These are phyloP conservation scores for Aspergillus jensenii DNA, from an alignment of 2,329 filamentous ascomycete genomes.

Conservation along the genomic window DNA sequence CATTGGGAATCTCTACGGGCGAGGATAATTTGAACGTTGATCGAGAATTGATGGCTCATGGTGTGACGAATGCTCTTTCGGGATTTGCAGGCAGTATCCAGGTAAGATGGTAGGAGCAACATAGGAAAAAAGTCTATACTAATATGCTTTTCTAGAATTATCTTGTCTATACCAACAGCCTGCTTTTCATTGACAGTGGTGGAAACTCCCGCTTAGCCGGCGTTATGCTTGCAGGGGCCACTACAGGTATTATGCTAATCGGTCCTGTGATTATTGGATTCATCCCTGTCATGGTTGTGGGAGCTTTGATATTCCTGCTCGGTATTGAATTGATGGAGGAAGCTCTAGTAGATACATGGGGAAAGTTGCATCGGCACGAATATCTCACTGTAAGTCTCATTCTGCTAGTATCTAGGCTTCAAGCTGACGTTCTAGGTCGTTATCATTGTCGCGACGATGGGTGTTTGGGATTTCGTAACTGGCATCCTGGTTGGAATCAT, in stretches of 20 bases:
- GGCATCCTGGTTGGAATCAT: conserved; percentile 91
- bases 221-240: conserved; percentile 76
- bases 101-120: conserved; percentile 30
- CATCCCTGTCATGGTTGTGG: conserved; percentile 96
- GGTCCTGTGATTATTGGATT: conserved; percentile 88
- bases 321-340: conserved; percentile 90
- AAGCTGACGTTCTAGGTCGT: conserved; percentile 56
- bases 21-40: conserved; percentile 93
- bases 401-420: not conserved
- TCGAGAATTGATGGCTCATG: conserved; percentile 86
- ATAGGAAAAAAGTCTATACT: conserved; percentile 16
- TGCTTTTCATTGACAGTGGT: conserved; percentile 93
- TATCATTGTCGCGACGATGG: conserved; percentile 92
- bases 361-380: conserved; percentile 81
- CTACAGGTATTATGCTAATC: conserved; percentile 77
- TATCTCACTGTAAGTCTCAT: conserved; percentile 70
- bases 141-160: conserved; percentile 68
- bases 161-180: conserved; percentile 93
- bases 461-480: conserved; percentile 91
- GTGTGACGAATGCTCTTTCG: conserved; percentile 87
- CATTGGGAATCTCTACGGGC: conserved; percentile 82
- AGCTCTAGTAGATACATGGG: conserved; percentile 83
- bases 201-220: conserved; percentile 85
- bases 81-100: conserved; percentile 83
- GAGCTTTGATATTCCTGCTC: conserved; percentile 89